phyloP scores from a whole-genome alignment of 2,329 filamentous ascomycete genomes.

The Pseudogymnoascus destructans region DNA sequence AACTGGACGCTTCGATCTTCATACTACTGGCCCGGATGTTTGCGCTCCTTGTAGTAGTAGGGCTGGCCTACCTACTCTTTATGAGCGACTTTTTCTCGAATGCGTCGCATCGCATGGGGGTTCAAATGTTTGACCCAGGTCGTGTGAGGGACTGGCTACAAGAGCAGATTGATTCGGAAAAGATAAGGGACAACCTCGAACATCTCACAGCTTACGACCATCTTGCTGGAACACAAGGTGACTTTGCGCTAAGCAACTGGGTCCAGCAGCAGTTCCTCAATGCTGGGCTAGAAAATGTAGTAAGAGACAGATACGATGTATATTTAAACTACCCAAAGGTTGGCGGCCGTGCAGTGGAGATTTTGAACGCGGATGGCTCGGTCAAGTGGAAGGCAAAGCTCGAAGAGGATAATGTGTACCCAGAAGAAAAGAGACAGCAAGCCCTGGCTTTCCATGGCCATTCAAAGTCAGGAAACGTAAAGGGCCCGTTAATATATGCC shows the following conservation, averaged over 20 bases:
- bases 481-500: slow-evolving; percentile 76
- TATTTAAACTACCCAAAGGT: slow-evolving; percentile 83
- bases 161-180: slow-evolving; percentile 53
- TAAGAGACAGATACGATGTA: slow-evolving; percentile 67
- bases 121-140: slow-evolving; percentile 70
- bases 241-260: slow-evolving; percentile 74
- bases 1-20: slow-evolving; percentile 29
- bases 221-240: slow-evolving; percentile 86
- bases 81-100: slow-evolving; percentile 69
- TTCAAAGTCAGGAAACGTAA: slow-evolving; percentile 75
- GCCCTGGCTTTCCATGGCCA: slow-evolving; percentile 78
- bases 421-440: slow-evolving; percentile 49
- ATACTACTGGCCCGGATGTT: slow-evolving; percentile 61
- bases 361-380: slow-evolving; percentile 55
- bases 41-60: slow-evolving; percentile 61
- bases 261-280: slow-evolving; percentile 63
- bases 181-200: slow-evolving; percentile 58
- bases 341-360: slow-evolving; percentile 66
- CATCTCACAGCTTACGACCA: slow-evolving; percentile 79
- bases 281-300: slow-evolving; percentile 61
- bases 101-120: slow-evolving; percentile 47
- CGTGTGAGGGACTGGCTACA: slow-evolving; percentile 66
- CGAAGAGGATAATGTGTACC: slow-evolving; percentile 65
- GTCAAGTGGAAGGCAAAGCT: slow-evolving; percentile 65
- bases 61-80: slow-evolving; percentile 73